A percentile compares a stretch with the other conserved stretches of the same genome.
These are phyloP conservation scores for Cytospora chrysosperma DNA, from an alignment of 2,329 filamentous ascomycete genomes.

Conservation along the genomic window DNA sequence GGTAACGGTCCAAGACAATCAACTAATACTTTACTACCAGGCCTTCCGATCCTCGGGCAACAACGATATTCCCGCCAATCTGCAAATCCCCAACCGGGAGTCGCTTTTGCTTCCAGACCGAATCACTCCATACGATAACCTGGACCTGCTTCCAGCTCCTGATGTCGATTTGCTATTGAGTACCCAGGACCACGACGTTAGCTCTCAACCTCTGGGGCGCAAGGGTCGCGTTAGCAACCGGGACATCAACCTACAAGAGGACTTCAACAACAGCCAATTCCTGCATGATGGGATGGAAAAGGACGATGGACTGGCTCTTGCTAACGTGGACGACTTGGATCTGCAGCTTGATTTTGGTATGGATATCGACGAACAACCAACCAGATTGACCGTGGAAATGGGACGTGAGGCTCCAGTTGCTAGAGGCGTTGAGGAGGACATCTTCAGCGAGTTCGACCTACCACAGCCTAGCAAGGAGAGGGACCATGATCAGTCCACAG, in stretches of 20 bases:
- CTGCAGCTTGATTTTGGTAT: slow-evolving; percentile 74
- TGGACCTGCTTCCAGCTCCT: slow-evolving; percentile 75
- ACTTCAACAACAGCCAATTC: slow-evolving; percentile 76
- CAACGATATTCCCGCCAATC: slow-evolving; percentile 85
- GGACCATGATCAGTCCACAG: slow-evolving; percentile 56
- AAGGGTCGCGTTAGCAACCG: slow-evolving; percentile 59
- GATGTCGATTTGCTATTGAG: slow-evolving; percentile 84
- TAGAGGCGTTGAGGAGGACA: slow-evolving; percentile 66
- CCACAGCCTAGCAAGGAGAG: slow-evolving; percentile 56
- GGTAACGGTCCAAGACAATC: slow-evolving; percentile 5
- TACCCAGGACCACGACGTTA: slow-evolving; percentile 48
- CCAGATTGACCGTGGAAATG: slow-evolving; percentile 71
- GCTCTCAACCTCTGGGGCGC: slow-evolving; percentile 53
- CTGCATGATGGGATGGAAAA: slow-evolving; percentile 64
- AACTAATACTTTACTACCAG: slow-evolving; percentile 49
- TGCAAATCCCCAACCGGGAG: slow-evolving; percentile 79
- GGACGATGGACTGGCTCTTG: slow-evolving; percentile 58
- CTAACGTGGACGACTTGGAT: slow-evolving; percentile 62
- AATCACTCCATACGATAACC: slow-evolving; percentile 85
- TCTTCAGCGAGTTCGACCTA: slow-evolving; percentile 64
- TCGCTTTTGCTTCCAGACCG: slow-evolving; percentile 87
- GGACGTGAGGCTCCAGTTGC: slow-evolving; percentile 80
- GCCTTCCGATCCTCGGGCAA: slow-evolving; percentile 93
- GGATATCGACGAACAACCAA: slow-evolving; percentile 64
- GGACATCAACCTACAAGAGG: slow-evolving; percentile 68